A percentile compares a stretch with the other conserved stretches of the same genome.
Evolutionary conservation across 345 rosid genomes (phyloP).

Genomic region (Brassica nigra): DNA sequence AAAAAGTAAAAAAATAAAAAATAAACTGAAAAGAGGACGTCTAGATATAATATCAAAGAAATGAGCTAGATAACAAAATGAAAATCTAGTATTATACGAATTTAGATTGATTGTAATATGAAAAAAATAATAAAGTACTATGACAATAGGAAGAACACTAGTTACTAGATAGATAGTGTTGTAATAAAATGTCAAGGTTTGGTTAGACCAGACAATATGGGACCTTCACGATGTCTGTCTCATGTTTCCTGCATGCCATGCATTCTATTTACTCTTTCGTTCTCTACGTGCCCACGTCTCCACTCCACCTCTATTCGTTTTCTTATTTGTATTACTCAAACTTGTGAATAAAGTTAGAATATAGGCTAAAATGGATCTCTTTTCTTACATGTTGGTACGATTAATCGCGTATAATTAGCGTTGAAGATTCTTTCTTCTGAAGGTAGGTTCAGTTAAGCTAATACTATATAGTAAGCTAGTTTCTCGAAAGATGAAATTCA

Average conservation of each 20-base stretch:
- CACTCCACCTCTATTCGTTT: constrained; percentile 23
- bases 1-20: constrained; percentile 20
- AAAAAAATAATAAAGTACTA: constrained; percentile 26
- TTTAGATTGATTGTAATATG: constrained; percentile 14
- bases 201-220: constrained; percentile 43
- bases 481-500: constrained; percentile 29
- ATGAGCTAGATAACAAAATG: constrained; percentile 23
- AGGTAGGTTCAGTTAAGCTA: constrained; percentile 15
- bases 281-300: constrained; percentile 43
- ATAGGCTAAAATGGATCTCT: background rate
- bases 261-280: constrained; percentile 37
- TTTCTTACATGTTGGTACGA: constrained; percentile 1
- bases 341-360: background rate
- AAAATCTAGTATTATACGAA: background rate
- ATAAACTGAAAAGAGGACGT: constrained; percentile 31
- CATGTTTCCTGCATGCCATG: constrained; percentile 48
- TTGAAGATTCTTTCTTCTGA: constrained; percentile 19
- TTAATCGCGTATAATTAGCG: constrained; percentile 9
- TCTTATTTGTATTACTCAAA: constrained; percentile 15
- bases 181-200: constrained; percentile 38
- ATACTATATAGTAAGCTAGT: constrained; percentile 17
- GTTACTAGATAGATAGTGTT: constrained; percentile 39
- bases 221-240: constrained; percentile 45
- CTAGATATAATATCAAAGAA: constrained; percentile 27
- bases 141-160: constrained; percentile 39